phyloP scores from a whole-genome alignment of 2,329 filamentous ascomycete genomes.

The Lasiodiplodia hormozganensis region DNA sequence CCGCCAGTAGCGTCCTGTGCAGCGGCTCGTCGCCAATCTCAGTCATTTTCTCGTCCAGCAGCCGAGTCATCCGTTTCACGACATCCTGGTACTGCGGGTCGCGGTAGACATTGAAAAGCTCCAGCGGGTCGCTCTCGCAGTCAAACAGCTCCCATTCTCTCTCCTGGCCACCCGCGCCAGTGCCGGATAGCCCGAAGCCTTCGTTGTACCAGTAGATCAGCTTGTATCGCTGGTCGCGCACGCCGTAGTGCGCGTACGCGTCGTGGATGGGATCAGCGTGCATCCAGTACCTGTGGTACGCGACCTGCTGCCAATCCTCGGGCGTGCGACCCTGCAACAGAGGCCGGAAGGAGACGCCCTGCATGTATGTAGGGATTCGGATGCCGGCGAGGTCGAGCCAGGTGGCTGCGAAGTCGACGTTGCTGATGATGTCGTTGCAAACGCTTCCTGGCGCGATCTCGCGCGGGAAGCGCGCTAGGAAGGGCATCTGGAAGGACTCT shows the following conservation, averaged over 20 bases:
- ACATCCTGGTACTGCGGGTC: conserved; percentile 41
- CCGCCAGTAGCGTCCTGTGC: conserved; percentile 28
- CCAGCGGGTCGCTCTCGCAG: conserved; percentile 56
- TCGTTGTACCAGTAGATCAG: conserved; percentile 65
- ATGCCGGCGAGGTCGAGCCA: conserved; percentile 57
- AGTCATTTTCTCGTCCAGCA: conserved; percentile 55
- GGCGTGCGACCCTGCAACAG: conserved; percentile 51
- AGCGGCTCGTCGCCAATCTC: conserved; percentile 58
- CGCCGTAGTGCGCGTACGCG: conserved; percentile 60
- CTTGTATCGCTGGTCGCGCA: conserved; percentile 61
- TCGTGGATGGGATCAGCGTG: conserved; percentile 59
- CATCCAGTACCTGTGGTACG: conserved; percentile 65
- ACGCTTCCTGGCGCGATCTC: conserved; percentile 50
- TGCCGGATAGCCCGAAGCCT: conserved; percentile 54
- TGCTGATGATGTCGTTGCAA: conserved; percentile 59
- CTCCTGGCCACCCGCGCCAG: conserved; percentile 50
- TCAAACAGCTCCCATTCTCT: conserved; percentile 64
- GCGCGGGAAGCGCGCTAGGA: conserved; percentile 56
- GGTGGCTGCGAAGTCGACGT: conserved; percentile 62
- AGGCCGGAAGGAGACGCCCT: conserved; percentile 54
- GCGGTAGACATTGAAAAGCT: conserved; percentile 54
- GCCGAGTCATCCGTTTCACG: conserved; percentile 43
- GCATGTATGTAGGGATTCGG: conserved; percentile 58
- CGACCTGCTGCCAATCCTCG: conserved; percentile 57
- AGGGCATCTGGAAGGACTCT: conserved; percentile 64